Evolutionary conservation across 306 rosid genomes (phyloP).

Genomic region (Senna siamea): DNA sequence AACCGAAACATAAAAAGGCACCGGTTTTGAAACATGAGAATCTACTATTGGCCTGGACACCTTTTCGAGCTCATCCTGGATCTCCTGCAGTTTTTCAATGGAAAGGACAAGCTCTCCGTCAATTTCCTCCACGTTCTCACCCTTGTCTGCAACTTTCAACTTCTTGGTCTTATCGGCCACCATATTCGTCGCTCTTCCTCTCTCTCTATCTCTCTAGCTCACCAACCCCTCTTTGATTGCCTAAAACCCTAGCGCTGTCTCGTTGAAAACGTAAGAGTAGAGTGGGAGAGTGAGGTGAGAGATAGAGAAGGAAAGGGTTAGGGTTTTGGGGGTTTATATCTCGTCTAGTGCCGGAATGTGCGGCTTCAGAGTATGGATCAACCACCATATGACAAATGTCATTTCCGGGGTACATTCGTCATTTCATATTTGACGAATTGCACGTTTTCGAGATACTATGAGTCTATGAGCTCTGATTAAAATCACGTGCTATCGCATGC

Average conservation of each 20-base stretch:
- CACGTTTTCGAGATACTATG: not conserved
- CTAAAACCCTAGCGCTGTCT: slow-evolving; percentile 67
- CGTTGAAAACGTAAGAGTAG: not conserved
- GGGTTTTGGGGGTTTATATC: slow-evolving; percentile 69
- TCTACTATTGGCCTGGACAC: slow-evolving; percentile 31
- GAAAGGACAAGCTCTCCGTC: slow-evolving; percentile 77
- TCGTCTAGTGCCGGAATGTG: not conserved
- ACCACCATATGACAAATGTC: slow-evolving; percentile 33
- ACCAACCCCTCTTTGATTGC: not conserved
- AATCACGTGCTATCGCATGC: too few relatives aligned
- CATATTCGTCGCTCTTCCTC: slow-evolving; percentile 47
- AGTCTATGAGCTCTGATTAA: too few relatives aligned
- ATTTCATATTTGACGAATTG: not conserved
- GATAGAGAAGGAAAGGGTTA: slow-evolving; percentile 38
- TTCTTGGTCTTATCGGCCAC: slow-evolving; percentile 73
- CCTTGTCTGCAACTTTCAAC: slow-evolving; percentile 55
- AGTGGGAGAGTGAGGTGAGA: not conserved
- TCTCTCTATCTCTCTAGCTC: not conserved
- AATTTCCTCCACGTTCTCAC: slow-evolving; percentile 56
- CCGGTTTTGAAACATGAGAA: not conserved
- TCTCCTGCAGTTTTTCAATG: slow-evolving; percentile 86
- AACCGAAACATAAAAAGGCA: not conserved
- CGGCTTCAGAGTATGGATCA: not conserved
- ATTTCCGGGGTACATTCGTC: not conserved
- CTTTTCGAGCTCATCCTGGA: slow-evolving; percentile 93